Evolutionary conservation across 371 early-diverging fungal genomes (phyloP), one percentile per base, ranked within the genome.

Genomic region (Coemansia sp.): DNA sequence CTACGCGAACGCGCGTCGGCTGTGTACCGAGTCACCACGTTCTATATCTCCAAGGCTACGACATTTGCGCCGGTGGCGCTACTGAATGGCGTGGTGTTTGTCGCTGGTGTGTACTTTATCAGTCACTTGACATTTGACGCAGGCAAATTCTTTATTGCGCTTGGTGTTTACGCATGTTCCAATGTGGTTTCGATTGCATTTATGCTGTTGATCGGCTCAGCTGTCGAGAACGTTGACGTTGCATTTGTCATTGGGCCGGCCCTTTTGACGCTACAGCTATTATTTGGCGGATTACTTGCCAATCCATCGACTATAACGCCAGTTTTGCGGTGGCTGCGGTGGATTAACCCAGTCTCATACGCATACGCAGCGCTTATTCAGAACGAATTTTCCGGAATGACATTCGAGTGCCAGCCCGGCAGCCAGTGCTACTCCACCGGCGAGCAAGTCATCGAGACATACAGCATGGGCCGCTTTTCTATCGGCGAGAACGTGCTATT

Each of bases 261-360:
- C 5, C 59, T 83, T 5, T 62, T 77, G 18, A 68, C 79, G 12
- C 59, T 83, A 1, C 80, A 84, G 64, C 60, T 84, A 25, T 44
- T 86, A 18, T 86, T 80, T 69, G 80, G 80, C 40, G 86, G 85
- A n/a, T 59, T 78, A 57, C 59, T 84, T 21, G 71, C 82, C 42
- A 84, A 84, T 58, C 69, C 69, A 11, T 58, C 60, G 21, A 67
- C 67, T 11, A 72, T 81, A 16, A 69, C 79, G 5, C 56, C 68
- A 6, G 69, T 64, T 14, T 64, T 81, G 28, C 52, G 67, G 37
- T 78, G 81, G 82, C 54, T 82, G 25, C 72, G 67, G 58, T 82
- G 74, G 69, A 64, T 81, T 44, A 77, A 72, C 20, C 74, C 68
- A 1, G 74, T 81, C 20, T 78, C 80, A 54, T 82, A 80, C 52